These are phyloP conservation scores for Ceratobasidium sp. DNA, from an alignment of 1,284 basidiomycete species.

Conservation along the genomic window DNA sequence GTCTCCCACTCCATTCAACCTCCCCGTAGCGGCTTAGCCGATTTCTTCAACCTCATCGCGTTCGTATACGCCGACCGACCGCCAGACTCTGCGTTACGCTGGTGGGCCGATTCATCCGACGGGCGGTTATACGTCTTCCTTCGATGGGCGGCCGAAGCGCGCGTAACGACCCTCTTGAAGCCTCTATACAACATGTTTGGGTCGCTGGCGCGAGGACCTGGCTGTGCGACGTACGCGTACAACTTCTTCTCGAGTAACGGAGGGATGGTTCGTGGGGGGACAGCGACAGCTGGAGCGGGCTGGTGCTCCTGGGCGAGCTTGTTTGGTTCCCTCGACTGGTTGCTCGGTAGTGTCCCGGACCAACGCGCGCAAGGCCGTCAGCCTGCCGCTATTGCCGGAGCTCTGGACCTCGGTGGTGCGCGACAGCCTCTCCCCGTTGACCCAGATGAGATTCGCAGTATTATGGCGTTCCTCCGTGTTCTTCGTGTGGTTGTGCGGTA, in stretches of 20 bases:
- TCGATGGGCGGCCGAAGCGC: slow-evolving; percentile 85
- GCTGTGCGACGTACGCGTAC: slow-evolving; percentile 86
- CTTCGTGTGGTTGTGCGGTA: slow-evolving; percentile 83
- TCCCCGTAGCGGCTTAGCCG: slow-evolving; percentile 82
- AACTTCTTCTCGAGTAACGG: slow-evolving; percentile 72
- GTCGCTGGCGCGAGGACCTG: slow-evolving; percentile 86
- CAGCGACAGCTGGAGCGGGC: slow-evolving; percentile 53
- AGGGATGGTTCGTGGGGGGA: slow-evolving; percentile 67
- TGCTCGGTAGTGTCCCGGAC: slow-evolving; percentile 49
- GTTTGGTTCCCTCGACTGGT: slow-evolving; percentile 66
- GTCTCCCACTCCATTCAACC: slow-evolving; percentile 62
- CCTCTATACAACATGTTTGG: slow-evolving; percentile 90
- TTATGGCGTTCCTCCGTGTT: slow-evolving; percentile 85
- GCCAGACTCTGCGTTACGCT: slow-evolving; percentile 81
- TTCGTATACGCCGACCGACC: slow-evolving; percentile 82
- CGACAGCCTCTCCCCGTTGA: slow-evolving; percentile 65
- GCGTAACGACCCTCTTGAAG: slow-evolving; percentile 78
- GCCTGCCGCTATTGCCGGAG: background rate
- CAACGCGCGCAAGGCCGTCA: slow-evolving; percentile 16
- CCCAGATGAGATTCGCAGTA: slow-evolving; percentile 81
- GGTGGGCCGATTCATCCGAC: slow-evolving; percentile 80
- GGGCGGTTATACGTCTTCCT: slow-evolving; percentile 84
- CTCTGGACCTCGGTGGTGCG: no score
- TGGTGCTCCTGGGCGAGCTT: slow-evolving; percentile 63
- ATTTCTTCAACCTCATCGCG: slow-evolving; percentile 86